phyloP scores from a whole-genome alignment of 2,329 filamentous ascomycete species.

The Seiridium unicorne region DNA sequence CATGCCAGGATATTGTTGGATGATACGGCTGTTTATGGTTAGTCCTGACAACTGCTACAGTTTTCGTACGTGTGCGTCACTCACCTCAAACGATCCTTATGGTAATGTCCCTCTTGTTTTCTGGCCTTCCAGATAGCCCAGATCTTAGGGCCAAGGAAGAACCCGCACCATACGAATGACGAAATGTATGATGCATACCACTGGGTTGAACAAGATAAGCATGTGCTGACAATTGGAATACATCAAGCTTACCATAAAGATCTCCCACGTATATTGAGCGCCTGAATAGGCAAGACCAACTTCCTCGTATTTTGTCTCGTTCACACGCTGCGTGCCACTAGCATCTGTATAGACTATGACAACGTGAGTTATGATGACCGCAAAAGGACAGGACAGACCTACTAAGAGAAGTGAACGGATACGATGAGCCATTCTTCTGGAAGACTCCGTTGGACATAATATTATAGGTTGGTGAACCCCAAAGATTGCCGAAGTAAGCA shows the following conservation, averaged over 20 bases:
- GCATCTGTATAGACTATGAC: slow-evolving; percentile 1
- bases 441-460: slow-evolving; percentile 60
- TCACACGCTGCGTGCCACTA: slow-evolving; percentile 19
- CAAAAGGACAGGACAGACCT: neutral
- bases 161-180: slow-evolving; percentile 55
- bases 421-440: slow-evolving; percentile 43
- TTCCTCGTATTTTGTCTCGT: slow-evolving; percentile 44
- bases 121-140: slow-evolving; percentile 3
- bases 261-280: slow-evolving; percentile 54
- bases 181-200: slow-evolving; percentile 56
- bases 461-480: slow-evolving; percentile 43
- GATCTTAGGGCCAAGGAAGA: slow-evolving; percentile 19
- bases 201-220: neutral
- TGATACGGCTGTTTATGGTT: neutral
- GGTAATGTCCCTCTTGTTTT: neutral
- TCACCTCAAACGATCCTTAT: slow-evolving; percentile 5
- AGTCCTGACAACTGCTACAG: neutral
- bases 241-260: slow-evolving; percentile 34
- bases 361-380: neutral
- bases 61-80: neutral
- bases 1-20: slow-evolving; percentile 2
- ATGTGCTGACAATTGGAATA: neutral
- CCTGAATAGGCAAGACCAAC: slow-evolving; percentile 57
- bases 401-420: slow-evolving; percentile 37
- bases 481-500: slow-evolving; percentile 56